Conservation (phyloP, 192 early-diverging fungal genomes). For the Diversispora epigaea region DNA sequence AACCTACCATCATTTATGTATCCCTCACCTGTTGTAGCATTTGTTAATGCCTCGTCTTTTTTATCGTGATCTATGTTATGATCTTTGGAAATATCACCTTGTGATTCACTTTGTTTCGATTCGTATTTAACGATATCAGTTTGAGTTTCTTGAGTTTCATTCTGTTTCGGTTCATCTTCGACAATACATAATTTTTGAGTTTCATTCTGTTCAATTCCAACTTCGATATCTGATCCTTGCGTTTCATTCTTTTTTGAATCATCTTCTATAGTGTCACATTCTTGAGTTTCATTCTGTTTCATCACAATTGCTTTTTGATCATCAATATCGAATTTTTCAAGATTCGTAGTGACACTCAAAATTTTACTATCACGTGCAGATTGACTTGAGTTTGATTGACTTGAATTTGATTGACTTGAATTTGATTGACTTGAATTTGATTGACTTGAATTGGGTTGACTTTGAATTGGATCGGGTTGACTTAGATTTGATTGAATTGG, state of each 20-base stretch:
- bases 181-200: neutral
- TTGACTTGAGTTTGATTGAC: too few species aligned
- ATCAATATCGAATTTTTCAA: too few species aligned
- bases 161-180: neutral
- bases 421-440: too few species aligned
- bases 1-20: neutral
- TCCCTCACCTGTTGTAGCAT: neutral
- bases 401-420: too few species aligned
- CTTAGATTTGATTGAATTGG: neutral
- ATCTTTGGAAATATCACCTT: neutral
- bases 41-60: neutral
- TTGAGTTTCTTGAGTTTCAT: neutral
- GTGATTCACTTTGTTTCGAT: neutral
- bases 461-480: neutral
- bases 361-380: too few species aligned
- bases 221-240: neutral
- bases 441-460: too few species aligned
- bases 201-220: neutral
- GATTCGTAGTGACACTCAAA: too few species aligned
- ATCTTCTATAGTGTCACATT: too few species aligned
- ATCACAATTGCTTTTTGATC: too few species aligned
- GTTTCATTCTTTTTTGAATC: neutral
- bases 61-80: neutral
- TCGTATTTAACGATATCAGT: neutral
- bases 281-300: too few species aligned